These are phyloP conservation scores for Coix lacrymajobi DNA, from an alignment of 176 grass and related monocot species.

Conservation along the genomic window DNA sequence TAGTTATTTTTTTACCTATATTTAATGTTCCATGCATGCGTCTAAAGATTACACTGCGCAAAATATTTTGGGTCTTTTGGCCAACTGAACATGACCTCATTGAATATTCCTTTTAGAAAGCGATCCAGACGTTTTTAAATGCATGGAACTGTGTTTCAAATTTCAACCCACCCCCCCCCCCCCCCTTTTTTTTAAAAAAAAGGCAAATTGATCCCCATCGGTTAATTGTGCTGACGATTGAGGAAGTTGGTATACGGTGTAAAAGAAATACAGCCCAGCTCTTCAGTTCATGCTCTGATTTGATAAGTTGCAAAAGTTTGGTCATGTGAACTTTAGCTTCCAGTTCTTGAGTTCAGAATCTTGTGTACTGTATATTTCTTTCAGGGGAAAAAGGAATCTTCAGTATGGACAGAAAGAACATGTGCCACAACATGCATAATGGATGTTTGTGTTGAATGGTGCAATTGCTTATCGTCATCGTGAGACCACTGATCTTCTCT, in stretches of 20 bases:
- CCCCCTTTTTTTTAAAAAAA: neutral
- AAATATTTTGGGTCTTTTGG: too few relatives aligned
- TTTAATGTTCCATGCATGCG: too few relatives aligned
- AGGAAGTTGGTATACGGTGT: neutral
- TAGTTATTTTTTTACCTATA: too few relatives aligned
- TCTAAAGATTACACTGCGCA: too few relatives aligned
- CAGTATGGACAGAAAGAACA: neutral
- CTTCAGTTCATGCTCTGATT: neutral
- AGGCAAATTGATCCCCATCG: neutral
- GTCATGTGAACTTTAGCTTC: neutral
- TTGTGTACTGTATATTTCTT: neutral
- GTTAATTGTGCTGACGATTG: neutral
- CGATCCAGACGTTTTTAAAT: neutral
- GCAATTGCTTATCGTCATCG: neutral
- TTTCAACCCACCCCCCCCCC: too few relatives aligned
- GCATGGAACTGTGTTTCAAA: neutral
- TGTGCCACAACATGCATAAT: neutral
- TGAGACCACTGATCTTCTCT: neutral
- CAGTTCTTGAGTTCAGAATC: neutral
- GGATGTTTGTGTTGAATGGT: neutral
- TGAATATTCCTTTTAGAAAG: neutral
- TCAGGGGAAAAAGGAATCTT: too few relatives aligned
- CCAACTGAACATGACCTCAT: too few relatives aligned
- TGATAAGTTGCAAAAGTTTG: neutral
- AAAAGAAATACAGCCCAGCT: neutral